Base-by-base conservation (phyloP, 768 basidiomycete genomes). In the Mycena rosella region DNA sequence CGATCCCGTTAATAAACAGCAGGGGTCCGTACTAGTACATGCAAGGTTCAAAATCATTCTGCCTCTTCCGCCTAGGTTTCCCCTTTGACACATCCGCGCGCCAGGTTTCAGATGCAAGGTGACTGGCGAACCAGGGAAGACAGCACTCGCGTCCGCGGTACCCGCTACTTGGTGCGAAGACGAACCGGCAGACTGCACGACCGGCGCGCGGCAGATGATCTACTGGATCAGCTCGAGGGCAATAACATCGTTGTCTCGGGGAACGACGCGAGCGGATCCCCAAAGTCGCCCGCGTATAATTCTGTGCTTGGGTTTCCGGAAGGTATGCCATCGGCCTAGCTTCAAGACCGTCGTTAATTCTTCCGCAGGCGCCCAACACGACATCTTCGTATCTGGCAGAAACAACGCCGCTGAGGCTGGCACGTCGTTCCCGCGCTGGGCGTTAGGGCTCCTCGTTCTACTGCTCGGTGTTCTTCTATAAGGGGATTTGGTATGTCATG, bases 201-300 rank as follows among this genome's bases (percentile, higher is more conserved):
- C 69, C 14, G 84, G 84, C 6, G 72, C 84, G 9, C 84, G 84
- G 60, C 84, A 85, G 76, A 82, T 84, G 80, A 71, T 85, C 18
- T 83, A 72, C 63, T 84, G 81, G 80, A 76, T 65, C 84, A 84
- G 61, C 67, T 76, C 0, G 49, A 51, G 22, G 49, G 29, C 2
- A 51, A 51, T 30, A 51, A 51, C 54, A 81, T 85, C 48, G 60
- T 74, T n/a, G 75, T 82, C 14, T 75, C 75, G 10, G 82, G 81
- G 17, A 75, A 70, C 20, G 86, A 88, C 65, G 71, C 82, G 2
- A 80, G 83, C 32, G 86, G 87, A 20, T 76, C 79, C 11, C 80
- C 81, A 14, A 78, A 79, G 53, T 72, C 76, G 6, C 82, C 83
- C 5, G 73, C 75, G 0, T 83, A 83, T 63, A 82, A 82, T 65